These are phyloP conservation scores for Vitis amurensis DNA, from an alignment of 164 flowering plant genomes.

Conservation along the genomic window DNA sequence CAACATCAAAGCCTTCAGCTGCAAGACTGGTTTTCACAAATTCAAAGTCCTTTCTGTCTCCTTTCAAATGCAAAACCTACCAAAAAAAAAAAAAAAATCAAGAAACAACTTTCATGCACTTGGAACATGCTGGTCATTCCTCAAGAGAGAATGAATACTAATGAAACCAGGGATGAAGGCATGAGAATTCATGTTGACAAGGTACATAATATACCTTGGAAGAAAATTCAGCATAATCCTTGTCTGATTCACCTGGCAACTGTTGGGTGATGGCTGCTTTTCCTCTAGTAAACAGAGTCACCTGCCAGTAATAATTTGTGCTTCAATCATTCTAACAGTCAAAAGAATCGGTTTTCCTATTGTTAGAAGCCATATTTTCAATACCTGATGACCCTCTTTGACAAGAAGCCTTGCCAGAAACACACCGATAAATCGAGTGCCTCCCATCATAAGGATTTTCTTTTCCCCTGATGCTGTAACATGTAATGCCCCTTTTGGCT, in stretches of 20 bases:
- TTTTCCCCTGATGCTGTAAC: slow-evolving; percentile 73
- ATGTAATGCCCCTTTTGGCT: slow-evolving; percentile 58
- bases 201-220: slow-evolving; percentile 53
- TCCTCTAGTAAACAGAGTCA: slow-evolving; percentile 91
- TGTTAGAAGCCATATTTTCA: not conserved
- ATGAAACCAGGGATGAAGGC: not conserved
- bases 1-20: slow-evolving; percentile 90
- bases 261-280: slow-evolving; percentile 89
- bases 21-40: slow-evolving; percentile 85
- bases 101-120: not conserved
- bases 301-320: slow-evolving; percentile 36
- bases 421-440: slow-evolving; percentile 91
- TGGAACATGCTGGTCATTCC: not conserved
- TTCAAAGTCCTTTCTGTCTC: slow-evolving; percentile 89
- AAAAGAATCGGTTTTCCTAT: not conserved
- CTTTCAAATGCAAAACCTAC: slow-evolving; percentile 94
- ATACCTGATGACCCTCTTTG: slow-evolving; percentile 92
- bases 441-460: slow-evolving; percentile 97
- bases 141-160: not conserved
- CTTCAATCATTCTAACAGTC: not conserved
- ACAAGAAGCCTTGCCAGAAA: slow-evolving; percentile 88
- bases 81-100: not conserved
- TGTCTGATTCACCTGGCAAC: slow-evolving; percentile 85
- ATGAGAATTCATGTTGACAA: not conserved
- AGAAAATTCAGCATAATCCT: slow-evolving; percentile 63